Evolutionary conservation across 2,329 filamentous ascomycete species (phyloP).

Genomic region (Epichloe aotearoae): DNA sequence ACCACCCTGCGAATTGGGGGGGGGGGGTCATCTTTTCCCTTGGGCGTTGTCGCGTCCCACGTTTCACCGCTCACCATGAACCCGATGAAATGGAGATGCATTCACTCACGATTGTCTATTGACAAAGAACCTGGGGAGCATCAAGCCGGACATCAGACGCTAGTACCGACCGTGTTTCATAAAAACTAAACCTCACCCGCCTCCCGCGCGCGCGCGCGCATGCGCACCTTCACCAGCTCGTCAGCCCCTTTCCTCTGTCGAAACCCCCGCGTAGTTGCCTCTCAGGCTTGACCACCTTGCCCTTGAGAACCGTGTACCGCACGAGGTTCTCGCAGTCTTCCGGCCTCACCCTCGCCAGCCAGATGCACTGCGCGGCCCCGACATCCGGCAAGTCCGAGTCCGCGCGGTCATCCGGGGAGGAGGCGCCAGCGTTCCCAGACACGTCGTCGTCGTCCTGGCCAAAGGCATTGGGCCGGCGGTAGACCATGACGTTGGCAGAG

Average conservation of each 20-base stretch:
- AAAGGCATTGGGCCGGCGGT: conserved; percentile 52
- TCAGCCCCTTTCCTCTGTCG: conserved; percentile 63
- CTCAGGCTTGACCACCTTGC: conserved; percentile 85
- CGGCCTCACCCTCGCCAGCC: conserved; percentile 72
- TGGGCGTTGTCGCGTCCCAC: too few species aligned
- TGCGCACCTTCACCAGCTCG: conserved; percentile 58
- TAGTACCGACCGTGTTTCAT: too few species aligned
- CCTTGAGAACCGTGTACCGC: conserved; percentile 76
- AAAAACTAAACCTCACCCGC: not conserved
- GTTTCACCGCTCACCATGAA: too few species aligned
- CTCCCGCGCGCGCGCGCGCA: not conserved
- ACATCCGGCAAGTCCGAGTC: conserved; percentile 18
- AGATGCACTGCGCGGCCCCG: conserved; percentile 78
- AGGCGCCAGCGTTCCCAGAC: conserved; percentile 8
- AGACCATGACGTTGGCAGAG: conserved; percentile 86
- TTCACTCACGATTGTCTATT: too few species aligned
- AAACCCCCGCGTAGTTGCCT: conserved; percentile 81
- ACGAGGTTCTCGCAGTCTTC: conserved; percentile 92
- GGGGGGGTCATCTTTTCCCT: too few species aligned
- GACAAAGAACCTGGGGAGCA: too few species aligned
- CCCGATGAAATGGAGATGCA: too few species aligned
- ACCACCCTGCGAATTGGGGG: too few species aligned
- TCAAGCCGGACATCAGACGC: too few species aligned
- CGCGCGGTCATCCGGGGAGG: conserved; percentile 18
- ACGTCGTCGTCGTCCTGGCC: conserved; percentile 34